Conservation (phyloP, 2,329 filamentous ascomycete species). For the Paracoccidioides brasiliensis region DNA sequence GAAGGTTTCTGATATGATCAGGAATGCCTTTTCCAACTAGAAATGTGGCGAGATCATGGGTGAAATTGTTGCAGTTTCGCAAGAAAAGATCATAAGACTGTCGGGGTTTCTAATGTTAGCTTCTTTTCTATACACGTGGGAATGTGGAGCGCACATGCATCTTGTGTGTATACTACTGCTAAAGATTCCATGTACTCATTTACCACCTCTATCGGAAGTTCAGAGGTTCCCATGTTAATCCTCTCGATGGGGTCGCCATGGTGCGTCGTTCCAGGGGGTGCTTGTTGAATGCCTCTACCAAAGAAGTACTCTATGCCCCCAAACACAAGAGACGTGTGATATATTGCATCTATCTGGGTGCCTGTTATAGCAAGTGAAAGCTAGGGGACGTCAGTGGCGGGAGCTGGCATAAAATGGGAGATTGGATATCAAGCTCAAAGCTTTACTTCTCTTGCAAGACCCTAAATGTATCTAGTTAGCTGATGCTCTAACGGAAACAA, state of each 20-base stretch:
- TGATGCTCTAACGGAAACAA: neutral
- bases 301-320: conserved; percentile 81
- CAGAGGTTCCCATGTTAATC: conserved; percentile 60
- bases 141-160: conserved; percentile 36
- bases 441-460: conserved; percentile 40
- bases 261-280: conserved; percentile 69
- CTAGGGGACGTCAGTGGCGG: conserved; percentile 17
- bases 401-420: neutral
- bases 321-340: conserved; percentile 84
- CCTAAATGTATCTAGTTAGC: conserved; percentile 23
- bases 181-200: conserved; percentile 79
- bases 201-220: conserved; percentile 67
- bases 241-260: conserved; percentile 72
- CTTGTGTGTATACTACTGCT: conserved; percentile 65
- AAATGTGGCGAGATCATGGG: conserved; percentile 82
- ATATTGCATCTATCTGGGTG: conserved; percentile 75
- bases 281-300: conserved; percentile 73
- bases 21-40: conserved; percentile 81
- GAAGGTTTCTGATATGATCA: conserved; percentile 70
- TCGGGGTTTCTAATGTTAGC: neutral
- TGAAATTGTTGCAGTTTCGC: conserved; percentile 98
- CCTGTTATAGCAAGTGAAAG: conserved; percentile 49
- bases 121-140: neutral
- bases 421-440: neutral
- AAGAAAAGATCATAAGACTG: conserved; percentile 76